A percentile compares a stretch with the other conserved stretches of the same genome.
Evolutionary conservation across 164 flowering plant species (phyloP).

Genomic region (Platanus orientalis): DNA sequence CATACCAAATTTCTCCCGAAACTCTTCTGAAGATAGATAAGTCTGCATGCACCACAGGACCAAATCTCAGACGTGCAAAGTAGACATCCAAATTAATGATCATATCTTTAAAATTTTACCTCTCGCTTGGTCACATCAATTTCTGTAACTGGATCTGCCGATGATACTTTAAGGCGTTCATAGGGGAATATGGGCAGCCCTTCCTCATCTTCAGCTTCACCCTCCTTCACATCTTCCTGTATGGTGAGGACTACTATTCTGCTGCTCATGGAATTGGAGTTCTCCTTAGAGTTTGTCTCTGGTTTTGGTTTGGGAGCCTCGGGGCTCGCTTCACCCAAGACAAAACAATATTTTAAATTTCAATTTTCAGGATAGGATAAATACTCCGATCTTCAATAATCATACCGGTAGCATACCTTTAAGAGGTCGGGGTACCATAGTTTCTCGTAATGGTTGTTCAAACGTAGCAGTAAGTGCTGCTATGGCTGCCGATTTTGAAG

Average conservation of each 20-base stretch:
- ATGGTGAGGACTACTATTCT: constrained; percentile 60
- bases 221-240: constrained; percentile 83
- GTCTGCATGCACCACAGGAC: constrained; percentile 44
- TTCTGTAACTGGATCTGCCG: constrained; percentile 70
- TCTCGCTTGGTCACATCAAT: constrained; percentile 95
- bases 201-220: constrained; percentile 84
- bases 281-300: constrained; percentile 42
- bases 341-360: constrained; percentile 8
- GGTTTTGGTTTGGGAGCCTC: constrained; percentile 40
- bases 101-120: constrained; percentile 34
- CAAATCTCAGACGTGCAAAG: constrained; percentile 3
- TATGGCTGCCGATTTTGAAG: constrained; percentile 70
- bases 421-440: constrained; percentile 41
- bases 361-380: neutral
- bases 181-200: constrained; percentile 76
- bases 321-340: constrained; percentile 38
- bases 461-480: constrained; percentile 62
- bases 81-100: neutral
- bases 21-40: constrained; percentile 78
- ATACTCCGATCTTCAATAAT: neutral
- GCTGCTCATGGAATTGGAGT: constrained; percentile 45
- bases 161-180: constrained; percentile 65
- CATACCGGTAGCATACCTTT: constrained; percentile 43
- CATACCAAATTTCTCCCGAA: constrained; percentile 88
- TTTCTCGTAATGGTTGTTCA: constrained; percentile 51